Base-by-base conservation (phyloP, 306 rosid species). In the Canavalia gladiata region DNA sequence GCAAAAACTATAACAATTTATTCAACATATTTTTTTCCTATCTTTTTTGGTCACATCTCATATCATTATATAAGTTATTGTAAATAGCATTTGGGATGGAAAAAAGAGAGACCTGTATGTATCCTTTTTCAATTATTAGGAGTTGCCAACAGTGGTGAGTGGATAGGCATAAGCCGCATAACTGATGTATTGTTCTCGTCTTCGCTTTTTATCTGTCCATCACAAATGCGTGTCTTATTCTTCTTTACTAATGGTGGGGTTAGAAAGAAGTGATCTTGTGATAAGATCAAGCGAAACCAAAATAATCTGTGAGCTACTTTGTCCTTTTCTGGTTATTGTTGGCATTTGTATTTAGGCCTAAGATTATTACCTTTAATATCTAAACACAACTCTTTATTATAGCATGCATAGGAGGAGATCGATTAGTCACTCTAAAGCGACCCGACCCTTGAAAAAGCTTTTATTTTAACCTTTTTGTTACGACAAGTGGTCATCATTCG, bases 241-340 rank as follows among this genome's bases (percentile, higher is more conserved):
- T 69, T 75, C 82, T 81, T 84, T 81, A 46, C 34, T 43, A 69
- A 75, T 75, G 47, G 84, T 80, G 82, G 87, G 85, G 43, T 30
- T 7, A 18, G 18, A n/a, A 62, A 66, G 28, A 74, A 55, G 51
- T 10, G 88, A 37, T 37, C 0, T 37, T 37, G 41, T 37, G 41
- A 85, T 81, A 81, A 85, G 79, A 78, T 64, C 35, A 30, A 60
- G 29, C 5, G 64, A 50, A 18, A 28, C 35, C 33, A 41, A 46
- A 37, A 30, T 58, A 52, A 60, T 60, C 30, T 62, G 12, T 60
- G 29, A 62, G 8, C 7, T 69, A 75, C 25, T 18, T 18, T 42
- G 11, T 68, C 25, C 49, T 34, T 78, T 83, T 83, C 5, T 31
- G 49, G 59, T 34, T 29, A 41, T 63, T 8, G 8, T 39, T 55